Evolutionary conservation across 352 stramenopile species (phyloP), one percentile per base, ranked within the genome.

Genomic region (Phytophthora palmivora): DNA sequence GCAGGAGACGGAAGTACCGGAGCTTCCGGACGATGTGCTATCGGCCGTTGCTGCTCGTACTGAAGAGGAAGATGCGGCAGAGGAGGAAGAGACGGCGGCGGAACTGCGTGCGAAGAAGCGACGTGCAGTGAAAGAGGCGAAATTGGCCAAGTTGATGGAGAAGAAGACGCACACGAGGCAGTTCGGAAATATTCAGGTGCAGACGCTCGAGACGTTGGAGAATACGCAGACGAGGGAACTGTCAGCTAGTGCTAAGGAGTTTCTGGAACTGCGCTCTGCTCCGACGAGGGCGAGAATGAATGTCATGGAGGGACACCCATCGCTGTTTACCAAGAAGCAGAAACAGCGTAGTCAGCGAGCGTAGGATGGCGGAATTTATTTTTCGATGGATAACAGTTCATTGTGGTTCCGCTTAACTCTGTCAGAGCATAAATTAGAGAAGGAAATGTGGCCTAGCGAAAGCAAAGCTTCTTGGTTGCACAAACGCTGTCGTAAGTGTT

Each of bases 281-380:
- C 85, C 85, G n/a, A 72, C 74, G 5, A 74, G 82, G 28, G 56
- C 57, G 30, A 78, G 85, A 41, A 88, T 90, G 74, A 87, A 79
- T 55, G 67, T 91, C 42, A 55, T 94, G 19, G 75, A 91, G 21
- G 85, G 85, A 44, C 85, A 94, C 50, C 19, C 74, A 22, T 73
- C 83, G 33, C 70, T 82, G 44, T 94, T 94, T 46, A 79, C 78
- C 39, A 92, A 89, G 70, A 88, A 89, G 56, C 79, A 93, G 66
- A 89, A 89, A 56, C 53, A 71, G 37, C 71, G 70, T 42, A 57
- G 33, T 44, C 44, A 63, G 32, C 28, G 33, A 19, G n/a, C 42
- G 42, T 60, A 55, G 26, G 6, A 28, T 28, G 24, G 24, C 24
- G 24, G 24, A 28, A 28, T 28, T 6, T 28, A 28, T 28, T 28